Evolutionary conservation across 176 grass and related monocot species (phyloP).

Genomic region (Chloris gayana): DNA sequence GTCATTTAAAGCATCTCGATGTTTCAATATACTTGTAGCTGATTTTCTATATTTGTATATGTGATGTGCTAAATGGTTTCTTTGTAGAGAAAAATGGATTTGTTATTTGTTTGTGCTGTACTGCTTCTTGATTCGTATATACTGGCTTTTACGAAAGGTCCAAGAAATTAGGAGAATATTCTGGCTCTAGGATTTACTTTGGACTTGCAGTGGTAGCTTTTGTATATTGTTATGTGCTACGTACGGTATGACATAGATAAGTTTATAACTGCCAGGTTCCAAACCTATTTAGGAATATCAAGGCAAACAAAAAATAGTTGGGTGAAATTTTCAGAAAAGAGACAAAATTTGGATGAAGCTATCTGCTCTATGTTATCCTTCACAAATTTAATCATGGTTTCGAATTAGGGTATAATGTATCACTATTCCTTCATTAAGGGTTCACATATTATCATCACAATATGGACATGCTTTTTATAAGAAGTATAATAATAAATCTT

Average conservation of each 20-base stretch:
- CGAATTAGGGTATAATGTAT: background rate
- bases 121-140: background rate
- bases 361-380: conserved; percentile 13
- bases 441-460: background rate
- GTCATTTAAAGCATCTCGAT: conserved; percentile 1
- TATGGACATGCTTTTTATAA: conserved; percentile 9
- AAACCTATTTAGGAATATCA: conserved; percentile 5
- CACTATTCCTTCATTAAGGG: conserved; percentile 6
- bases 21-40: background rate
- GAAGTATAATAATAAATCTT: background rate
- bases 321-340: background rate
- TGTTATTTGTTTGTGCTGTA: background rate
- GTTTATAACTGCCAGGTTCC: background rate
- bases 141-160: background rate
- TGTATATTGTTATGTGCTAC: conserved; percentile 24
- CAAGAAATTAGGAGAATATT: conserved; percentile 30
- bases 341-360: background rate
- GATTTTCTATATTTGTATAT: background rate
- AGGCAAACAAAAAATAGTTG: background rate
- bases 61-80: background rate
- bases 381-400: background rate
- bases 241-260: conserved; percentile 5
- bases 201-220: conserved; percentile 5
- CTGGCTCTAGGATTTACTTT: background rate
- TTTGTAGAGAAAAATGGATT: background rate